phyloP scores from a whole-genome alignment of 306 rosid species.

The Glycine tomentella region DNA sequence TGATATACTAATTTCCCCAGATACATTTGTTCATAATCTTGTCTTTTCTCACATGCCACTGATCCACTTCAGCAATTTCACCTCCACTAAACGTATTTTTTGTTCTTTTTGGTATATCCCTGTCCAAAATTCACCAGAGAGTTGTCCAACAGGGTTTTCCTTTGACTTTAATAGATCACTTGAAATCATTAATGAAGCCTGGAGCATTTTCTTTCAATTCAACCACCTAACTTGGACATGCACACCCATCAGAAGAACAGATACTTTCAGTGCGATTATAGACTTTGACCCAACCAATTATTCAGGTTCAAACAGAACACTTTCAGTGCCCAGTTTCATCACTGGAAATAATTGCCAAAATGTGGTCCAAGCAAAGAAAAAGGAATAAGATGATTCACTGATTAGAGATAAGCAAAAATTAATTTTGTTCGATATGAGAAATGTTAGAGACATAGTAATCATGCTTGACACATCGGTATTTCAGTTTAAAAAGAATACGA shows the following conservation, averaged over 20 bases:
- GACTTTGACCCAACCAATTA: not conserved
- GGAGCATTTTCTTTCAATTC: conserved; percentile 1
- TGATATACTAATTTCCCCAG: not conserved
- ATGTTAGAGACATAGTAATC: not conserved
- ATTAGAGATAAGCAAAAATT: not conserved
- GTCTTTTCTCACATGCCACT: not conserved
- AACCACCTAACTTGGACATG: no score
- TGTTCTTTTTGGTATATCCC: not conserved
- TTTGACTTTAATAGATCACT: not conserved
- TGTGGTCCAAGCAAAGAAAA: not conserved
- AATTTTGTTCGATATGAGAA: not conserved
- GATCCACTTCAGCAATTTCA: not conserved
- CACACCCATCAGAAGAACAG: not conserved
- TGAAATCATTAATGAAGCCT: not conserved
- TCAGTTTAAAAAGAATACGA: conserved; percentile 19
- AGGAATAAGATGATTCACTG: conserved; percentile 15
- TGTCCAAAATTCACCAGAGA: not conserved
- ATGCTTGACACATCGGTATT: conserved; percentile 16
- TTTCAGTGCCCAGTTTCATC: conserved; percentile 35
- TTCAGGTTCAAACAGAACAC: conserved; percentile 25
- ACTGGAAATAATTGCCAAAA: conserved; percentile 11
- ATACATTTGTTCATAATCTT: not conserved
- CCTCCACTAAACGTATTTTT: not conserved
- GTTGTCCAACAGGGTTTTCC: not conserved
- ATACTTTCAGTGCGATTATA: not conserved